Conservation (phyloP, 129 eudicot species). For the Calendula officinalis region DNA sequence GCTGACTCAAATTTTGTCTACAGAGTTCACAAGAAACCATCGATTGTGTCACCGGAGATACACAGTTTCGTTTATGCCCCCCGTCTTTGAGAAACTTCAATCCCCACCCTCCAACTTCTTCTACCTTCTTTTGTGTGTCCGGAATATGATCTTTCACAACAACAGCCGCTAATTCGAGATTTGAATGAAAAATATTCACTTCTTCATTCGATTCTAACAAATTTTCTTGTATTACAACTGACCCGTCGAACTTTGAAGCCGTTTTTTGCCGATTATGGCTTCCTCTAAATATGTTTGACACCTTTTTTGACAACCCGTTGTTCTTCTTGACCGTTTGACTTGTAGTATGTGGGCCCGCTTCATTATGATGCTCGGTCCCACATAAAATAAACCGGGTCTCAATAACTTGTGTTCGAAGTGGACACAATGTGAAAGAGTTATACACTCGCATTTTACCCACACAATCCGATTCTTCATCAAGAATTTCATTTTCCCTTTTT, state of each 20-base stretch:
- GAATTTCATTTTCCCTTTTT: slow-evolving; percentile 37
- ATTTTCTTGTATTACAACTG: slow-evolving; percentile 38
- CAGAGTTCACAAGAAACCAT: slow-evolving; percentile 22
- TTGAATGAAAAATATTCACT: slow-evolving; percentile 23
- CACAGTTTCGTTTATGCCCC: slow-evolving; percentile 17
- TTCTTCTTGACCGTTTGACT: slow-evolving; percentile 38
- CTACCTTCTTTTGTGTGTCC: slow-evolving; percentile 23
- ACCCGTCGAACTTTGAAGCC: slow-evolving; percentile 30
- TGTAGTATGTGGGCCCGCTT: slow-evolving; percentile 39
- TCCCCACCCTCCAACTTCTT: slow-evolving; percentile 86
- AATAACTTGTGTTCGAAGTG: slow-evolving; percentile 42
- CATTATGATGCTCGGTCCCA: slow-evolving; percentile 34
- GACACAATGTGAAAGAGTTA: slow-evolving; percentile 44
- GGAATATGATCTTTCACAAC: slow-evolving; percentile 63
- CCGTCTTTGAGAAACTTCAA: slow-evolving; percentile 70
- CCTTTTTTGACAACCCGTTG: slow-evolving; percentile 59
- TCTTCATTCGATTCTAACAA: slow-evolving; percentile 27
- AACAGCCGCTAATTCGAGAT: slow-evolving; percentile 77
- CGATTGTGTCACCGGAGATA: slow-evolving; percentile 16
- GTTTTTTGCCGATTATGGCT: slow-evolving; percentile 30
- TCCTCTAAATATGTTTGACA: slow-evolving; percentile 48
- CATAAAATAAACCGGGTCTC: slow-evolving; percentile 69
- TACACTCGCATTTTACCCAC: slow-evolving; percentile 77
- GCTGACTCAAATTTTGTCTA: slow-evolving; percentile 10
- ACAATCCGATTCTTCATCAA: slow-evolving; percentile 33